Evolutionary conservation across 805 yeast genomes (phyloP).

Genomic region (Saturnispora mendoncae): DNA sequence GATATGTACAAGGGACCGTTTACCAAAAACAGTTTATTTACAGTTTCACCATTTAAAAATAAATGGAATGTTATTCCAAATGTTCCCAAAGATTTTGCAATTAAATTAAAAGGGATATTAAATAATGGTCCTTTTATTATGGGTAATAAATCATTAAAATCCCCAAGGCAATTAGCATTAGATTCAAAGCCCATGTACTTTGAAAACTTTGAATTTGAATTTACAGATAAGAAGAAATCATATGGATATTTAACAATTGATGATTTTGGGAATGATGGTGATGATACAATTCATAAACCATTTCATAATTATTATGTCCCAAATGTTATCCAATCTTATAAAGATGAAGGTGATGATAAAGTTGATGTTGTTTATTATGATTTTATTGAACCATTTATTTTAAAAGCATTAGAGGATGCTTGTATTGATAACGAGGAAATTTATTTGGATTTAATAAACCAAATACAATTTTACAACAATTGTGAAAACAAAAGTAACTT

Average conservation of each 20-base stretch:
- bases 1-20: constrained; percentile 80
- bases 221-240: constrained; percentile 18
- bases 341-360: constrained; percentile 14
- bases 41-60: constrained; percentile 78
- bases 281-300: constrained; percentile 64
- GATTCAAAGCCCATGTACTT: constrained; percentile 4
- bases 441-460: constrained; percentile 13
- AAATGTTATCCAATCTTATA: constrained; percentile 58
- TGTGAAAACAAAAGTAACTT: constrained; percentile 32
- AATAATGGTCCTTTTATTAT: constrained; percentile 43
- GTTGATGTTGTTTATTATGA: constrained; percentile 75
- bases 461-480: constrained; percentile 24
- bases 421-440: constrained; percentile 13
- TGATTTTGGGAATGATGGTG: constrained; percentile 81
- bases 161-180: constrained; percentile 22
- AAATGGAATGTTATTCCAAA: constrained; percentile 60
- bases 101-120: constrained; percentile 41
- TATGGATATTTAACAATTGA: constrained; percentile 79
- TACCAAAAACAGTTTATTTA: constrained; percentile 70
- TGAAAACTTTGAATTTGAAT: neutral
- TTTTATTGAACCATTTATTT: constrained; percentile 42
- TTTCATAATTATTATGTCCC: constrained; percentile 58
- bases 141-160: constrained; percentile 15
- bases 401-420: constrained; percentile 21
- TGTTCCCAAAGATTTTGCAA: constrained; percentile 52